A percentile compares a stretch with the other conserved stretches of the same genome.
Conservation (phyloP, 192 early-diverging fungal genomes). For the Podila verticillata region DNA sequence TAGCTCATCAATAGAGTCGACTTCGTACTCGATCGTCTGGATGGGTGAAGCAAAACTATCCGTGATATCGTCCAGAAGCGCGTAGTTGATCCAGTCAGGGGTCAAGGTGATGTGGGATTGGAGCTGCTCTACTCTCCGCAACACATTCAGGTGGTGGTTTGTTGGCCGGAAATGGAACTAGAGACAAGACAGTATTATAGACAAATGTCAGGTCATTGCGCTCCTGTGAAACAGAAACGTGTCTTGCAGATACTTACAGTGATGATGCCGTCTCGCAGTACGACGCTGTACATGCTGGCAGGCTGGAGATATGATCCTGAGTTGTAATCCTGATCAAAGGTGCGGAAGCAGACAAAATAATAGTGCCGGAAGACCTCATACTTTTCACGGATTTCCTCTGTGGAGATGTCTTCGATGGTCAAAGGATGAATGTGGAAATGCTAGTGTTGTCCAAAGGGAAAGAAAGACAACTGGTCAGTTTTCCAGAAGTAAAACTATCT, state of each 20-base stretch:
- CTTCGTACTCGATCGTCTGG: conserved; percentile 88
- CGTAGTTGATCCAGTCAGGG: conserved; percentile 96
- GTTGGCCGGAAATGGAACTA: conserved; percentile 85
- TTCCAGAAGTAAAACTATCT: too few species aligned
- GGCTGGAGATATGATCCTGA: conserved; percentile 70
- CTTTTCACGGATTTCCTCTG: conserved; percentile 89
- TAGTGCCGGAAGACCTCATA: conserved; percentile 88
- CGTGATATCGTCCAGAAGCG: conserved; percentile 92
- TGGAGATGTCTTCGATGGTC: conserved; percentile 86
- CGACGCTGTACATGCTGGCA: conserved; percentile 69
- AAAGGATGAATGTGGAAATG: conserved; percentile 80
- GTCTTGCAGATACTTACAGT: conserved; percentile 50
- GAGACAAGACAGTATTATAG: neutral
- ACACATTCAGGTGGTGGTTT: conserved; percentile 83
- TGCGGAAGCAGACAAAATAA: conserved; percentile 89
- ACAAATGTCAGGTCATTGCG: neutral
- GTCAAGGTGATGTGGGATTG: conserved; percentile 84
- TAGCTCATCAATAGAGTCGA: conserved; percentile 93
- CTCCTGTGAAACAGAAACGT: neutral
- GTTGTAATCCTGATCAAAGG: conserved; percentile 70
- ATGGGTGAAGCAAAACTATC: conserved; percentile 90
- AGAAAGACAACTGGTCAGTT: neutral
- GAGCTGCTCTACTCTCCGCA: conserved; percentile 83
- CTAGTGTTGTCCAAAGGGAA: conserved; percentile 12
- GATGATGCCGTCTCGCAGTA: conserved; percentile 72